phyloP scores from a whole-genome alignment of 768 basidiomycete genomes.

The Tremella fuciformis region DNA sequence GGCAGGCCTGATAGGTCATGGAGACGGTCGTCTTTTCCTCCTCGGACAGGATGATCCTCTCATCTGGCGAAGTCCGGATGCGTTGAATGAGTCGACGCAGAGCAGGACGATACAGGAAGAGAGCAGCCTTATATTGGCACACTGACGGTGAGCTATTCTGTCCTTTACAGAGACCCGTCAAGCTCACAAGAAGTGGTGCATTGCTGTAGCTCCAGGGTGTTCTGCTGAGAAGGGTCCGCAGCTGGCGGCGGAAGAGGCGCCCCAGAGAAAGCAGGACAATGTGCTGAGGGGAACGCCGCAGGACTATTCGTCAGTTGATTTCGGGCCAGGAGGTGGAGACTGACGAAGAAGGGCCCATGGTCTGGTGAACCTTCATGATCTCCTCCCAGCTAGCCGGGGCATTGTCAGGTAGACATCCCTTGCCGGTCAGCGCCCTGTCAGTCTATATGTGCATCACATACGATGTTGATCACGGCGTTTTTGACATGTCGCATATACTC shows the following conservation, averaged over 20 bases:
- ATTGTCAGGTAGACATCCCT: slow-evolving; percentile 38
- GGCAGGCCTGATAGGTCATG: slow-evolving; percentile 38
- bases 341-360: slow-evolving; percentile 13
- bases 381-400: slow-evolving; percentile 27
- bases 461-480: slow-evolving; percentile 37
- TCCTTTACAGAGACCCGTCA: neutral
- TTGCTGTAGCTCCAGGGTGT: slow-evolving; percentile 19
- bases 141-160: slow-evolving; percentile 12
- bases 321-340: slow-evolving; percentile 6
- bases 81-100: slow-evolving; percentile 36
- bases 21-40: slow-evolving; percentile 28
- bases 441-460: slow-evolving; percentile 9
- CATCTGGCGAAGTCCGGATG: slow-evolving; percentile 16
- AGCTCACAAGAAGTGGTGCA: slow-evolving; percentile 28
- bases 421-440: neutral
- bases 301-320: slow-evolving; percentile 4
- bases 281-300: slow-evolving; percentile 16
- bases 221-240: slow-evolving; percentile 17
- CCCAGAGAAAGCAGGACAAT: slow-evolving; percentile 38
- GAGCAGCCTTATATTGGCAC: slow-evolving; percentile 45
- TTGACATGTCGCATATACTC: slow-evolving; percentile 38
- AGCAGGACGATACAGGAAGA: slow-evolving; percentile 42
- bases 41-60: slow-evolving; percentile 18
- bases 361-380: slow-evolving; percentile 24
- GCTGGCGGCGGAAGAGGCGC: slow-evolving; percentile 19